These are phyloP conservation scores for Kodamaea ohmeri DNA, from an alignment of 1,139 yeast species.

Conservation along the genomic window DNA sequence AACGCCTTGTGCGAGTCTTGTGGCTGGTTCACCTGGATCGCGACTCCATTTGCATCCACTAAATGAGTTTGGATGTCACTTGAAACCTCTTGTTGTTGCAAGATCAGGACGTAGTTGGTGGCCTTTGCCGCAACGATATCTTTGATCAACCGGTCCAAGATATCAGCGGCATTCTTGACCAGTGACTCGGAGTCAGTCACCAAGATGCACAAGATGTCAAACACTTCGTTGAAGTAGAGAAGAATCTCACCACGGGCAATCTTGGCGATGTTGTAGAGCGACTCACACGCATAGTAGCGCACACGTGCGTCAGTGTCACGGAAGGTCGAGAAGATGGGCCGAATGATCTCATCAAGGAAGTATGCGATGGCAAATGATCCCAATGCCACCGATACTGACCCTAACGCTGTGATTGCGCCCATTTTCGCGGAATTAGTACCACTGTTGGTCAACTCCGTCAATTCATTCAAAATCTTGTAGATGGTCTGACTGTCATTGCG, in stretches of 20 bases:
- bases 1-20: slow-evolving; percentile 75
- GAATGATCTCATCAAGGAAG: slow-evolving; percentile 81
- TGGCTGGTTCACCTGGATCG: slow-evolving; percentile 58
- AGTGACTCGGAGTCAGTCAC: slow-evolving; percentile 91
- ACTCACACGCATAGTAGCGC: slow-evolving; percentile 95
- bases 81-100: slow-evolving; percentile 51
- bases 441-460: slow-evolving; percentile 41
- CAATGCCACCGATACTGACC: slow-evolving; percentile 48
- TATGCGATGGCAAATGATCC: slow-evolving; percentile 51
- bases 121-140: slow-evolving; percentile 97
- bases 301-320: slow-evolving; percentile 97
- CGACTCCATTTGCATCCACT: slow-evolving; percentile 51
- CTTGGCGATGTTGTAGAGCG: slow-evolving; percentile 92
- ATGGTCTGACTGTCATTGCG: slow-evolving; percentile 65
- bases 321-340: slow-evolving; percentile 92
- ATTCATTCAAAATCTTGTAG: slow-evolving; percentile 58
- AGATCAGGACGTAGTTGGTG: slow-evolving; percentile 81
- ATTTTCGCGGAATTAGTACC: slow-evolving; percentile 46
- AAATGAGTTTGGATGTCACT: slow-evolving; percentile 45
- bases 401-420: slow-evolving; percentile 53
- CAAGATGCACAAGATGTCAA: slow-evolving; percentile 85
- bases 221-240: slow-evolving; percentile 87
- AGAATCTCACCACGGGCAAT: slow-evolving; percentile 95
- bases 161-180: slow-evolving; percentile 94
- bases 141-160: slow-evolving; percentile 83